Percentiles rank a stretch among this genome's conserved stretches.
These are phyloP conservation scores for Noccaea caerulescens DNA, from an alignment of 345 rosid species.

Conservation along the genomic window DNA sequence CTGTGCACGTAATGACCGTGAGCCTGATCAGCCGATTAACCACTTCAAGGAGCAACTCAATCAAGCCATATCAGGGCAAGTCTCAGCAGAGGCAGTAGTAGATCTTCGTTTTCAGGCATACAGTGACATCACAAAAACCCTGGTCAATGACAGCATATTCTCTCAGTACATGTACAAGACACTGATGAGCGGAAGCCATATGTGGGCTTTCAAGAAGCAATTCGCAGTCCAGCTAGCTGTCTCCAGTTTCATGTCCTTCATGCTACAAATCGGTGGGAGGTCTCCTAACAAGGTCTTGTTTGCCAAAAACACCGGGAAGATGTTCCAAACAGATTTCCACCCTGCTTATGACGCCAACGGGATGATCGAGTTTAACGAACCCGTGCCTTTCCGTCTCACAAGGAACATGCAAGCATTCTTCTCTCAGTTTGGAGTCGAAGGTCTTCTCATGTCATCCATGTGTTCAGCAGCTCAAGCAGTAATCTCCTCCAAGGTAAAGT, in stretches of 20 bases:
- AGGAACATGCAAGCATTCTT: slow-evolving; percentile 98
- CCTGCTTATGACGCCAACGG: slow-evolving; percentile 93
- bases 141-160: slow-evolving; percentile 78
- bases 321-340: slow-evolving; percentile 97
- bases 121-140: slow-evolving; percentile 70
- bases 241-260: slow-evolving; percentile 97
- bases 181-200: slow-evolving; percentile 79
- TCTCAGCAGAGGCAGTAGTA: slow-evolving; percentile 80
- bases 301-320: slow-evolving; percentile 95
- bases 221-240: slow-evolving; percentile 96
- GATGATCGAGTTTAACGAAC: slow-evolving; percentile 89
- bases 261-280: slow-evolving; percentile 97
- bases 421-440: slow-evolving; percentile 95
- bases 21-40: slow-evolving; percentile 89
- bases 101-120: slow-evolving; percentile 98
- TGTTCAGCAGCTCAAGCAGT: slow-evolving; percentile 95
- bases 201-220: slow-evolving; percentile 99
- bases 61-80: slow-evolving; percentile 91
- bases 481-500: slow-evolving; percentile 74
- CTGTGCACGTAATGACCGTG: slow-evolving; percentile 89
- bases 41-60: slow-evolving; percentile 93
- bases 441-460: slow-evolving; percentile 94
- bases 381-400: slow-evolving; percentile 95
- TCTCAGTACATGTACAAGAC: slow-evolving; percentile 98
- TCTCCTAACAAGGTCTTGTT: slow-evolving; percentile 95